Percentiles rank a stretch among this genome's conserved stretches.
phyloP scores from a whole-genome alignment of 176 grass and related monocot species.

The Oryza nivara region DNA sequence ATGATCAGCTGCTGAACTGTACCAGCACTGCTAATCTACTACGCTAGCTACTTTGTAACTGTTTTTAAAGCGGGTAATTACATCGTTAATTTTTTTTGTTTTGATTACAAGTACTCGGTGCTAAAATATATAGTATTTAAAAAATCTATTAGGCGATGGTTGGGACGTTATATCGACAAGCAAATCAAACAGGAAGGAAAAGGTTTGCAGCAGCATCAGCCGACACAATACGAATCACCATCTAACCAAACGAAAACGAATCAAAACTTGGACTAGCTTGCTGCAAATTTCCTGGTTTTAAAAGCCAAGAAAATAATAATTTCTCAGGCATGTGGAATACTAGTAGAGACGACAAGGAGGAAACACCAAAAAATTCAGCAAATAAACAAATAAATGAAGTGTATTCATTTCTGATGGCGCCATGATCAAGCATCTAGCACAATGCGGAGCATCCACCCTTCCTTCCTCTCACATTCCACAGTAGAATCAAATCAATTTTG shows the following conservation, averaged over 20 bases:
- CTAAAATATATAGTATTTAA: background rate
- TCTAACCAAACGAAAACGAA: conserved; percentile 45
- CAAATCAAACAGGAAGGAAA: background rate
- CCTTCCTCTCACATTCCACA: background rate
- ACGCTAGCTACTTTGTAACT: background rate
- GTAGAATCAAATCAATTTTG: conserved; percentile 1
- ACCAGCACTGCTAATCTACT: background rate
- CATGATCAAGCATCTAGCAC: conserved; percentile 21
- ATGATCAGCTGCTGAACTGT: conserved; percentile 27
- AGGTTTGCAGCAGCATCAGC: background rate
- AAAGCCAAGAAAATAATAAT: background rate
- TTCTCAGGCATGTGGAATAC: background rate
- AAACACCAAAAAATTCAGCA: background rate
- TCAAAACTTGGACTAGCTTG: background rate
- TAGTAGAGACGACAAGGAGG: conserved; percentile 22
- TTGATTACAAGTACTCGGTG: background rate
- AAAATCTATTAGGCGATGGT: conserved; percentile 15
- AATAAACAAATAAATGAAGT: background rate
- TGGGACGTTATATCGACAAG: conserved; percentile 45
- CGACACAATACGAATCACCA: conserved; percentile 41
- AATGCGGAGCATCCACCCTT: background rate
- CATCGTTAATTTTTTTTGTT: background rate
- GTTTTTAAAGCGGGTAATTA: conserved; percentile 18
- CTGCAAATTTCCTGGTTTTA: background rate
- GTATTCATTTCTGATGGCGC: conserved; percentile 21